Evolutionary conservation across 2,329 filamentous ascomycete species (phyloP).

Genomic region (Hypocreales sp.): DNA sequence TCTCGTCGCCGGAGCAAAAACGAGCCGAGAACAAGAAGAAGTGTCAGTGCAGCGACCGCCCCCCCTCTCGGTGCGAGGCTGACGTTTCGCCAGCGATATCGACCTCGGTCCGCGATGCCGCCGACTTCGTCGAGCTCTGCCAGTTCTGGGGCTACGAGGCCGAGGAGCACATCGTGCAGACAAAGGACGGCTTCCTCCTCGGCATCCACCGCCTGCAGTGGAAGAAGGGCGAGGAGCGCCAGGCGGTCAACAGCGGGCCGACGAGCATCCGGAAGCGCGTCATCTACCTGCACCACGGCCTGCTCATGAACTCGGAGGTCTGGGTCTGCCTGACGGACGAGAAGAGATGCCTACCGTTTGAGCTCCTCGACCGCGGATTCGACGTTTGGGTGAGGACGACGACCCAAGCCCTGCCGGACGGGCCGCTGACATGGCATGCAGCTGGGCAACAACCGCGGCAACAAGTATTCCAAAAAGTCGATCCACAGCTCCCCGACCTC

Average conservation of each 20-base stretch:
- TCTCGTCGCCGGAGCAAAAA: constrained; percentile 55
- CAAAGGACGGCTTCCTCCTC: constrained; percentile 81
- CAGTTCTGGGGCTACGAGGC: constrained; percentile 80
- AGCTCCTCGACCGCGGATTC: constrained; percentile 77
- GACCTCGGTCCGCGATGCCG: constrained; percentile 65
- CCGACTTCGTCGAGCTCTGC: constrained; percentile 91
- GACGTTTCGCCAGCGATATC: constrained; percentile 39
- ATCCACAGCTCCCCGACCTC: constrained; percentile 60
- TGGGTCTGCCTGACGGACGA: constrained; percentile 89
- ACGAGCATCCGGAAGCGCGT: constrained; percentile 64
- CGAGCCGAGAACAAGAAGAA: constrained; percentile 54
- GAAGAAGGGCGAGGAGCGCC: constrained; percentile 66
- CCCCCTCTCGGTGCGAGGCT: background rate
- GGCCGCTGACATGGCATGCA: constrained; percentile 18
- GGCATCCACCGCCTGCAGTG: constrained; percentile 79
- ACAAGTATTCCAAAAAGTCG: constrained; percentile 98
- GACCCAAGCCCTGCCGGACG: background rate
- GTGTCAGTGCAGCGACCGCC: constrained; percentile 20
- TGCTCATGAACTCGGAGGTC: constrained; percentile 98
- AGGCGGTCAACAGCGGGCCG: constrained; percentile 57
- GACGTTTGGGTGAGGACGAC: constrained; percentile 66
- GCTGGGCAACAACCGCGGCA: constrained; percentile 94
- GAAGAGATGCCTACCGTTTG: constrained; percentile 74
- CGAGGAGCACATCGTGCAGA: constrained; percentile 93
- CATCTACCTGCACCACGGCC: constrained; percentile 85